Evolutionary conservation across 306 rosid species (phyloP), one percentile per base, ranked within the genome.

Genomic region (Benincasa hispida): DNA sequence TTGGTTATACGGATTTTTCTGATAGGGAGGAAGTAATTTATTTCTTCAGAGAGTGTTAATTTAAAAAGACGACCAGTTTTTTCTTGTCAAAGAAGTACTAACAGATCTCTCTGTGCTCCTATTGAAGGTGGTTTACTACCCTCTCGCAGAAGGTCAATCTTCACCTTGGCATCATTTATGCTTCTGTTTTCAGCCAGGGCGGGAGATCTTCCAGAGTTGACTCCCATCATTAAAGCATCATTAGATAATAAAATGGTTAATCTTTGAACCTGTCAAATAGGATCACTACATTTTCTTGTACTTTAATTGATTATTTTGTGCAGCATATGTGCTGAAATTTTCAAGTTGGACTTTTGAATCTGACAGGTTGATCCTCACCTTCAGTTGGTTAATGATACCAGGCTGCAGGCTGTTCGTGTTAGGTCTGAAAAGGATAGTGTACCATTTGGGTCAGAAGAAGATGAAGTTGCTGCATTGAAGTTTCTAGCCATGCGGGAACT

Each of bases 301-400:
- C 75, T 81, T 50, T 42, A 27, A 8, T 12, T 34, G 18, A 37
- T 22, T 41, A 60, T 72, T 74, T 53, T 75, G 34, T 47, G 55
- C 21, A 45, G 76, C 73, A 7, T 35, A 32, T 37, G 27, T 6
- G 75, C 32, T 68, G 73, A 72, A 48, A 50, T 76, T 75, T 63
- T 76, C 42, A 83, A 13, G 77, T 75, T 68, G 45, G 50, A 79
- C 72, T 75, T 81, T 55, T 60, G 76, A 78, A 80, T 75, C 57
- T 67, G 57, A 82, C 89, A 94, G 96, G 92, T 83, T 76, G 97
- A 94, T 88, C 97, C 96, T 39, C 85, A 85, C 84, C 95, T 94
- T 76, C 89, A 90, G 85, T 81, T 90, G 87, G 88, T 90, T 0
- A 87, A 87, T 21, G 89, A 89, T 83, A 82, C 81, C 77, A 81